Base-by-base conservation (phyloP, 2,329 filamentous ascomycete species). In the Aspergillus pseudoterreus region DNA sequence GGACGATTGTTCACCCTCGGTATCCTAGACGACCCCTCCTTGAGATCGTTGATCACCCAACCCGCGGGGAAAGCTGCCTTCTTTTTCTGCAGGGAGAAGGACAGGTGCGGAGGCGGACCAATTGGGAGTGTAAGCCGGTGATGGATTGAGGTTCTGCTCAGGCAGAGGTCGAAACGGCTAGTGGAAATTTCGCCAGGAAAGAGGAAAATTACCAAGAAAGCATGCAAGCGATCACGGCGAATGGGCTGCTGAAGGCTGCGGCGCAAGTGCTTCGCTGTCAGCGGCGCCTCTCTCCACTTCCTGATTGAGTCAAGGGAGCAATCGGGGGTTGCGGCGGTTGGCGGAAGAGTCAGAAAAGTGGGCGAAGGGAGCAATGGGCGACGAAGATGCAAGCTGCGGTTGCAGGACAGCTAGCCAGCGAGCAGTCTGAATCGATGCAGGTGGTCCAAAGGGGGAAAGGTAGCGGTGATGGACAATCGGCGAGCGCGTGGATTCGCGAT, bases 381-480 rank as follows among this genome's bases (percentile, higher is more conserved):
- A 63, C 58, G 55, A 58, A 55, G 57, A 64, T 59, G 56, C 60
- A 53, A 53, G 57, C 54, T 54, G 58, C 62, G 60, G 35, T 64
- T 63, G 66, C 65, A 67, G 55, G 57, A 62, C 56, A 54, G 58
- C 54, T 63, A 67, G 67, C 65, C 66, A 68, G 56, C 65, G 59
- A 63, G 27, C 27, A 30, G 27, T 30, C 27, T 11, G 27, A 30
- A 30, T 11, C 27, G 52, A 68, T 68, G 67, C 67, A 70, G 58
- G 60, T 56, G 62, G 59, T 68, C 67, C 52, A 68, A 70, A 67
- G 51, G 42, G 67, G 67, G 67, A 64, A 63, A 53, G 50, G 24
- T 35, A 14, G 47, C 44, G 52, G 64, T 56, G 58, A 54, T 53
- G 56, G 63, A 53, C 53, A 66, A 63, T 68, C 61, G 61, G 62